Base-by-base conservation (phyloP, 345 rosid genomes). In the Populus tremula region DNA sequence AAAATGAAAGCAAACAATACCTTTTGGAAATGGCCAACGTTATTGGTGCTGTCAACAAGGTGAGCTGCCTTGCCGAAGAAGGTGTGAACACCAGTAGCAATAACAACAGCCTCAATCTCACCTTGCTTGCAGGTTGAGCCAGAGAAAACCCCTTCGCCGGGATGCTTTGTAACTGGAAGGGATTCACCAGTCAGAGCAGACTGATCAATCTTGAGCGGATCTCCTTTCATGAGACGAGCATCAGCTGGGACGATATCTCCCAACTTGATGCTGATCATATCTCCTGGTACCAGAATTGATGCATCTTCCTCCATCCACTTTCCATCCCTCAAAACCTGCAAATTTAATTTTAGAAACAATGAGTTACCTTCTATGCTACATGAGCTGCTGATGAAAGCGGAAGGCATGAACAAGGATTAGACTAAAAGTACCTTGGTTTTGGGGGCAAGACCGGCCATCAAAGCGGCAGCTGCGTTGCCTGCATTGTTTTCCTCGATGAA, bases 21-120 rank as follows among this genome's bases (percentile, higher is more conserved):
- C 93, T 91, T 81, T 77, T 94, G 99, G 88, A 93, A 94, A 78
- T 94, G 99, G 36, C 99, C 99, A 83, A 94, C 90, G 53, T 93
- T 91, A 83, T 94, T 90, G 78, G 99, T 94, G 90, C 80, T 91
- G 71, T 94, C 99, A 31, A 93, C 98, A 38, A 94, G 96, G 84
- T 90, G 95, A 73, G 99, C 99, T 14, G 98, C 99, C 81, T 94
- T 94, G 73, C 99, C 98, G 56, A 94, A 94, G 88, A 94, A 94
- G 82, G 99, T 94, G 70, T 91, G 93, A 21, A 94, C 97, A 67
- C 97, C 99, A 1, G 98, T 93, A 79, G 98, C 97, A 11, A 94
- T 93, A 18, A 94, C 97, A 77, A 94, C 84, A 11, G 98, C 99
- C 78, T 93, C 98, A 31, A 94, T 89, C 87, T 94, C 99, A 64